Base-by-base conservation (phyloP, 352 stramenopile genomes). In the Pythium periplocum region DNA sequence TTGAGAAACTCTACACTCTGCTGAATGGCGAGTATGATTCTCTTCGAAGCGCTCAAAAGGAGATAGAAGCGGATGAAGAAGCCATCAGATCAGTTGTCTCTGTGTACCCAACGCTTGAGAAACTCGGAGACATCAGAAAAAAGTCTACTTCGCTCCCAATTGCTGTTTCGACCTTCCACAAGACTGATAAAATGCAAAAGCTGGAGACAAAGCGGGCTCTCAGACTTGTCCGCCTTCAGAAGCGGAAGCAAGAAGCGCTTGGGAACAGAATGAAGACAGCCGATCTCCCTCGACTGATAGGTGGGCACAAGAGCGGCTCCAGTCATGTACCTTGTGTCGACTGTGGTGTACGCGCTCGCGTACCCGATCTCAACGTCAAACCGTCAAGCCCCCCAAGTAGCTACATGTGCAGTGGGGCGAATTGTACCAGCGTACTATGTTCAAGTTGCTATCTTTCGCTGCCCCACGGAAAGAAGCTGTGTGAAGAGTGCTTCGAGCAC, bases 401-500 rank as follows among this genome's bases (percentile, higher is more conserved):
- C 38, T 39, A 65, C 55, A 39, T 57, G 2, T 93, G 82, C 35
- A 66, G 49, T 6, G 83, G 75, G 3, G 78, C 70, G 5, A 84
- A 71, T 8, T 93, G 83, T 36, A 69, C 73, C 10, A 86, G 75
- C 46, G 51, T 73, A 1, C 72, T 94, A 42, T 94, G 83, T 49
- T n/a, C 34, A 37, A 10, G 26, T 0, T 94, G 81, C 50, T 86
- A 78, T 33, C 50, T 35, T 1, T 49, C 64, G 30, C 56, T 94
- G 1, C 77, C 76, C 5, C 37, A 38, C 1, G 69, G 57, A 39
- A 81, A 69, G 34, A 86, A 83, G 34, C 50, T 90, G 0, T 94
- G 83, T 32, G 81, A 92, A 59, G 68, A 84, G 30, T 94, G 83
- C 47, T 94, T 85, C 51, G 61, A 83, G 42, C 72, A 91, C 51